Evolutionary conservation across 192 early-diverging fungal genomes (phyloP).

Genomic region (Phlyctochytrium bullatum): DNA sequence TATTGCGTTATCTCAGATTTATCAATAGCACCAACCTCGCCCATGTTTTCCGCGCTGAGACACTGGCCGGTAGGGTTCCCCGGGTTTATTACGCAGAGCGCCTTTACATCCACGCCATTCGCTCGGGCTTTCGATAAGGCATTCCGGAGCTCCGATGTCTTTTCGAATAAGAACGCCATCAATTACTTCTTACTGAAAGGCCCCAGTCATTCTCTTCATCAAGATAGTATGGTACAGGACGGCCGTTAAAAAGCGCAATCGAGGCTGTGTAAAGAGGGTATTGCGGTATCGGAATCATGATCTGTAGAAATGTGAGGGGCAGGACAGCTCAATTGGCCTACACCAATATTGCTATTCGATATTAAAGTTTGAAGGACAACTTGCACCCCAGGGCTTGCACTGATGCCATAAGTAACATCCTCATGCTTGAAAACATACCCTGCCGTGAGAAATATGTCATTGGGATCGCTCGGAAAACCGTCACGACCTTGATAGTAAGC

Average conservation of each 20-base stretch:
- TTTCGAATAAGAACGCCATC: neutral
- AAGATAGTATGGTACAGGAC: slow-evolving; percentile 88
- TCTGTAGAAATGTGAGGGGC: slow-evolving; percentile 29
- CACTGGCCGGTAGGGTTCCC: slow-evolving; percentile 98
- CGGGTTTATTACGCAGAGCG: slow-evolving; percentile 95
- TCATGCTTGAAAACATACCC: slow-evolving; percentile 34
- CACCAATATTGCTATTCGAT: slow-evolving; percentile 70
- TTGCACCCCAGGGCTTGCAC: slow-evolving; percentile 94
- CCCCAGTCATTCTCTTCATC: slow-evolving; percentile 86
- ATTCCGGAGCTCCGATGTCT: slow-evolving; percentile 57
- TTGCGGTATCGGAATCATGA: slow-evolving; percentile 99
- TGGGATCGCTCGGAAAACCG: slow-evolving; percentile 80
- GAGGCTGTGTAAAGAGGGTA: slow-evolving; percentile 98
- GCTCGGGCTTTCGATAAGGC: slow-evolving; percentile 64
- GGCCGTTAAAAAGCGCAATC: slow-evolving; percentile 79
- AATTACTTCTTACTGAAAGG: slow-evolving; percentile 42
- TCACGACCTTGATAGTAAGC: slow-evolving; percentile 62
- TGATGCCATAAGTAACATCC: slow-evolving; percentile 2
- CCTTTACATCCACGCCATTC: slow-evolving; percentile 83
- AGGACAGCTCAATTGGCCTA: slow-evolving; percentile 23
- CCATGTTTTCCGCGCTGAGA: slow-evolving; percentile 78
- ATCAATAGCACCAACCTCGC: slow-evolving; percentile 41
- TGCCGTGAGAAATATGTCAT: slow-evolving; percentile 87
- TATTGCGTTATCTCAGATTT: neutral
- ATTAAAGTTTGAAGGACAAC: slow-evolving; percentile 84